Percentiles rank a stretch among this genome's conserved stretches.
Conservation (phyloP, 768 basidiomycete genomes). For the Chalciporus pseudorubinellus region DNA sequence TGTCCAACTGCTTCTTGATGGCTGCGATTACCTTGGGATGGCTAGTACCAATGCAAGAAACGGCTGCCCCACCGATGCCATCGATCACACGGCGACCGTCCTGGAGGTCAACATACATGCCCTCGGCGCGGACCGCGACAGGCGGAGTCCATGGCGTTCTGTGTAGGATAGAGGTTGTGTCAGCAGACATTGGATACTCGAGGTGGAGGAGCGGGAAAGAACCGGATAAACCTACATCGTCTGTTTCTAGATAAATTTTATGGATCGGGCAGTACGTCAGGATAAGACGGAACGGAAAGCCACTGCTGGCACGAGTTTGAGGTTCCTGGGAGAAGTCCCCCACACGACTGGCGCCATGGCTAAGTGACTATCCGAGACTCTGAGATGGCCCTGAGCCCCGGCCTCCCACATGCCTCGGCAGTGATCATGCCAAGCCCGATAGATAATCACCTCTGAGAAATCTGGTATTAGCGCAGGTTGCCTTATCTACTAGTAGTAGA, state of each 20-base stretch:
- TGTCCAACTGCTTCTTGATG: conserved; percentile 77
- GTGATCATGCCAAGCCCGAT: no score
- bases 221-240: not conserved
- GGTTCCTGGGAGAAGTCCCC: no score
- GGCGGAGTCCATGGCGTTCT: conserved; percentile 75
- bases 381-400: no score
- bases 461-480: no score
- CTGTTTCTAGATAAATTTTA: not conserved
- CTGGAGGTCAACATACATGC: conserved; percentile 69
- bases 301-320: no score
- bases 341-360: no score
- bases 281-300: no score
- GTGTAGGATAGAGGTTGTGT: conserved; percentile 49
- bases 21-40: conserved; percentile 72
- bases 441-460: no score
- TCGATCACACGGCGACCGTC: conserved; percentile 72
- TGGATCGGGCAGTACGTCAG: no score
- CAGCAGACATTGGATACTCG: conserved; percentile 14
- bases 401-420: no score
- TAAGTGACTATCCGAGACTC: no score
- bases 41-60: conserved; percentile 71
- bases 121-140: conserved; percentile 61
- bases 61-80: conserved; percentile 84
- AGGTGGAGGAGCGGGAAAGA: not conserved
- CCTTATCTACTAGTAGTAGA: no score